Conservation (phyloP, 225 moss, liverwort and hornwort species). For the Neckera pumila region DNA sequence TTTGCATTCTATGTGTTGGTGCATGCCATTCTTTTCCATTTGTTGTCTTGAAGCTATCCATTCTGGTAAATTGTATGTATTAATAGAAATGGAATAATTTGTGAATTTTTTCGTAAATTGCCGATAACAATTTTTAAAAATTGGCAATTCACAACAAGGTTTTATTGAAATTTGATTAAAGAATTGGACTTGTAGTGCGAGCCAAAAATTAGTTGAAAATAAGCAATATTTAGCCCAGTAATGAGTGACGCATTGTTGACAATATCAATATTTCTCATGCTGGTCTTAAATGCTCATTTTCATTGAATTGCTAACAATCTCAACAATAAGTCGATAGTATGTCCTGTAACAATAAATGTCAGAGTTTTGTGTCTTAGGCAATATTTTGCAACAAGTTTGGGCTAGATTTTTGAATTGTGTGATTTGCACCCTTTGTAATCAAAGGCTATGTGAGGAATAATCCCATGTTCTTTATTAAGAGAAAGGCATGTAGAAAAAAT, state of each 20-base stretch:
- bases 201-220: background rate
- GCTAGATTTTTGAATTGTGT: background rate
- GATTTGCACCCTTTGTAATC: background rate
- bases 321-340: background rate
- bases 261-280: background rate
- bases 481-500: background rate
- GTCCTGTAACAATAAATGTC: background rate
- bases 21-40: background rate
- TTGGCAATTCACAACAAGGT: background rate
- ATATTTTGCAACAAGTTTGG: background rate
- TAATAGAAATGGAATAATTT: too few relatives aligned
- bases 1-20: too few relatives aligned
- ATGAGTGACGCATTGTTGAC: background rate
- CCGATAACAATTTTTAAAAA: too few relatives aligned
- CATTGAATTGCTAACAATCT: background rate
- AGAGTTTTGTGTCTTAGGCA: rapidly evolving
- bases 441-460: background rate
- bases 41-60: background rate
- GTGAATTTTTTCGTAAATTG: background rate
- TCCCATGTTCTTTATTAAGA: background rate
- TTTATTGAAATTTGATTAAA: background rate
- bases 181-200: background rate
- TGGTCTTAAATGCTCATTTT: background rate
- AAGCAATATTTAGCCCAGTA: background rate
- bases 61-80: rapidly evolving